Evolutionary conservation across 1,284 basidiomycete species (phyloP).

Genomic region (Stygiomarasmius scandens): DNA sequence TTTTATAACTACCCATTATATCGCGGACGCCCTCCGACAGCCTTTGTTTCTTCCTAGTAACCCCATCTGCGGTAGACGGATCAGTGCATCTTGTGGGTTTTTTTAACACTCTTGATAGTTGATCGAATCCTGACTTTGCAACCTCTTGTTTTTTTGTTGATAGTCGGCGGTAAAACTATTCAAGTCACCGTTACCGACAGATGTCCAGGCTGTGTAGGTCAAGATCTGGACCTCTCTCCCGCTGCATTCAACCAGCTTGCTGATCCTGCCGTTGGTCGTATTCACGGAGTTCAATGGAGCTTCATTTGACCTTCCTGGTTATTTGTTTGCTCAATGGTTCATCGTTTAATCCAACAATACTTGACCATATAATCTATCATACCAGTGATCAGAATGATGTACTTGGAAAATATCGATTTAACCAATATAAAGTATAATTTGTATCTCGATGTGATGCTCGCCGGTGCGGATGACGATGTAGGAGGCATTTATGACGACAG

Average conservation of each 20-base stretch:
- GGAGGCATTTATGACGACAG: too few species aligned
- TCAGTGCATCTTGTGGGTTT: conserved; percentile 2
- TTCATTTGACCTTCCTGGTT: too few species aligned
- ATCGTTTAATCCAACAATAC: too few species aligned
- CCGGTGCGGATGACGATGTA: too few species aligned
- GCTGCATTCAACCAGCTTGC: conserved; percentile 24
- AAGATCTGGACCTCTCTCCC: conserved; percentile 28
- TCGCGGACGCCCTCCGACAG: too few species aligned
- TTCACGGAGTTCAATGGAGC: conserved; percentile 16
- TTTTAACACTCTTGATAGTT: not conserved
- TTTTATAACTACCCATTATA: not conserved
- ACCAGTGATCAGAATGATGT: too few species aligned
- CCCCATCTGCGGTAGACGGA: conserved; percentile 12
- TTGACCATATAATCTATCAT: too few species aligned
- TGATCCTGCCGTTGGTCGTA: conserved; percentile 12
- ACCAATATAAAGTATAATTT: too few species aligned
- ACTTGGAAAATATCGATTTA: too few species aligned
- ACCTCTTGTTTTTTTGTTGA: not conserved
- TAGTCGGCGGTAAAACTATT: conserved; percentile 18
- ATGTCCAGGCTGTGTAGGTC: conserved; percentile 24
- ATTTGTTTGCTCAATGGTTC: too few species aligned
- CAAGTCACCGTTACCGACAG: conserved; percentile 23
- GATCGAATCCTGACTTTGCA: not conserved
- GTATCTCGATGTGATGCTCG: too few species aligned
- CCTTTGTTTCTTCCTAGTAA: conserved; percentile 2